Percentiles rank a stretch among this genome's conserved stretches.
Conservation (phyloP, 768 basidiomycete genomes). For the Suillus lakei region DNA sequence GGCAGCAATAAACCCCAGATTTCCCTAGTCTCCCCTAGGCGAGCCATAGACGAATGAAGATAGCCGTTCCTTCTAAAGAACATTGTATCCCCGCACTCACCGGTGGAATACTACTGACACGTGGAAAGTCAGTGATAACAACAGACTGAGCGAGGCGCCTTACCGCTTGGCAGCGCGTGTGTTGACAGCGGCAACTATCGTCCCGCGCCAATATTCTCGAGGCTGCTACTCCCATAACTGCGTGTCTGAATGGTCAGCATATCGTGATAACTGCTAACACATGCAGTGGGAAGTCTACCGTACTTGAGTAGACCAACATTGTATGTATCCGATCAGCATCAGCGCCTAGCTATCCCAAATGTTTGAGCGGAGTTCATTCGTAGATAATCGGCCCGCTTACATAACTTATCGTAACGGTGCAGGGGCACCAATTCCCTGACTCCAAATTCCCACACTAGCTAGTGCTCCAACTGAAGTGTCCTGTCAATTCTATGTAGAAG, state of each 20-base stretch:
- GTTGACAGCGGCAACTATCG: not conserved
- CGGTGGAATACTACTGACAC: not conserved
- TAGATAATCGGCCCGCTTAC: too few relatives aligned
- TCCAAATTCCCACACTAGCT: too few relatives aligned
- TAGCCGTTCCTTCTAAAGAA: not conserved
- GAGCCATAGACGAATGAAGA: not conserved
- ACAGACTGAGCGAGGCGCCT: not conserved
- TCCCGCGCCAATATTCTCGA: not conserved
- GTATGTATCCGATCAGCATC: too few relatives aligned
- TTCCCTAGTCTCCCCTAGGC: not conserved
- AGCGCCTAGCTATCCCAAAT: too few relatives aligned
- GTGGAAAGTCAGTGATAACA: not conserved
- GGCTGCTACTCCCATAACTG: not conserved
- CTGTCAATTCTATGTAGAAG: too few relatives aligned
- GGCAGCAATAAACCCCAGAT: not conserved
- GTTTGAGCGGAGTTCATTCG: too few relatives aligned
- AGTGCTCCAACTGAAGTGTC: too few relatives aligned
- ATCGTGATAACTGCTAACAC: not conserved
- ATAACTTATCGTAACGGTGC: too few relatives aligned
- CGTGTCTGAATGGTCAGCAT: not conserved
- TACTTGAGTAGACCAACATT: not conserved
- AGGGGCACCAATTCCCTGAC: too few relatives aligned
- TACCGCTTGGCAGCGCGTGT: not conserved
- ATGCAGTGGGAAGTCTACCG: not conserved
- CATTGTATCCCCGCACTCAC: not conserved